phyloP scores from a whole-genome alignment of 805 yeast species.

The Saturnispora hagleri region DNA sequence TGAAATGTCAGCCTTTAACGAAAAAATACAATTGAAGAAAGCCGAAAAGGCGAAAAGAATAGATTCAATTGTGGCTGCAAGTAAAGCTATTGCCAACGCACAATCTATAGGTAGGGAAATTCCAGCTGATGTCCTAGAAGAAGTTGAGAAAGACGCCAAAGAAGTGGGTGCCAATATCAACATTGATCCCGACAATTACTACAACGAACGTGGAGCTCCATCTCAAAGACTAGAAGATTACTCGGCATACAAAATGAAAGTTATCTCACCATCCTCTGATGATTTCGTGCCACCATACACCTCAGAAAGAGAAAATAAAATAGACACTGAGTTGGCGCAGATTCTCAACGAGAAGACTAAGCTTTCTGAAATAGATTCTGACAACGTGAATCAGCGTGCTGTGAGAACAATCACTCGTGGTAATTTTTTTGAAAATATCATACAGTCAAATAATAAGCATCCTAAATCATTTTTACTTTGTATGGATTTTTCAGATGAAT shows the following conservation, averaged over 20 bases:
- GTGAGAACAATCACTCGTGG: constrained; percentile 66
- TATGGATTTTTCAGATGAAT: constrained; percentile 76
- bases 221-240: constrained; percentile 47
- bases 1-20: constrained; percentile 17
- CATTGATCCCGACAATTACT: constrained; percentile 31
- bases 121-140: constrained; percentile 24
- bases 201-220: constrained; percentile 40
- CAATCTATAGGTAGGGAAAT: constrained; percentile 30
- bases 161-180: constrained; percentile 35
- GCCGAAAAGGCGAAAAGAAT: constrained; percentile 40
- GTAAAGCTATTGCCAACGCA: constrained; percentile 52
- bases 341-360: constrained; percentile 43
- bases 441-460: constrained; percentile 13
- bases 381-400: constrained; percentile 46
- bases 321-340: constrained; percentile 52
- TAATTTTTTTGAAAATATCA: constrained; percentile 41
- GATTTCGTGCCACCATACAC: constrained; percentile 49
- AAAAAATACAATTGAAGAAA: constrained; percentile 32
- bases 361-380: constrained; percentile 47
- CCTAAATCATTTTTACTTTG: constrained; percentile 65
- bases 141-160: constrained; percentile 25
- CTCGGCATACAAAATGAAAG: constrained; percentile 47
- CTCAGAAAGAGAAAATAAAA: constrained; percentile 54
- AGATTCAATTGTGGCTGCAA: constrained; percentile 49
- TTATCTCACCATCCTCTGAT: constrained; percentile 34